Evolutionary conservation across 2,329 filamentous ascomycete species (phyloP).

Genomic region (Dactylellina drechsleri): DNA sequence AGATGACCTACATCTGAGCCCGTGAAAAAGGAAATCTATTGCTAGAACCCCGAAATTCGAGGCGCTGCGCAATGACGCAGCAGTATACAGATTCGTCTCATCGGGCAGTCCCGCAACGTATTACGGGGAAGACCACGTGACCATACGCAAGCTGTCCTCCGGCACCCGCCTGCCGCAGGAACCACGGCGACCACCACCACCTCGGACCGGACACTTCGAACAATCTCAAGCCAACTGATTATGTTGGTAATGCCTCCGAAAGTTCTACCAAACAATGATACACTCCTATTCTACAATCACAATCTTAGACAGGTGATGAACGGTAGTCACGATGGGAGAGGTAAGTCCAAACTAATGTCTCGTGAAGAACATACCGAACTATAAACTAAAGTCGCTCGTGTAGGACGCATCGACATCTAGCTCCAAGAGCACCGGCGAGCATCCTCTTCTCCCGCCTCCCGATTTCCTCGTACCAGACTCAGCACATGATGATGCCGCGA

Average conservation of each 20-base stretch:
- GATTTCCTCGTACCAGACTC: constrained; percentile 48
- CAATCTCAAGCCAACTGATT: constrained; percentile 13
- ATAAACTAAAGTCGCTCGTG: not conserved
- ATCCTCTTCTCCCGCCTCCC: constrained; percentile 42
- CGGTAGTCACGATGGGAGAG: constrained; percentile 28
- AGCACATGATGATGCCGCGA: constrained; percentile 2
- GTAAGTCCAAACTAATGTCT: not conserved
- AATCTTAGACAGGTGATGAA: constrained; percentile 19
- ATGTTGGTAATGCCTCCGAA: constrained; percentile 9
- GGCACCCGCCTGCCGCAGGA: not conserved
- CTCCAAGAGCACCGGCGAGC: constrained; percentile 17
- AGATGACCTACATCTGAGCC: no score
- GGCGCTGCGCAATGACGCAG: no score
- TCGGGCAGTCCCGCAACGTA: not conserved
- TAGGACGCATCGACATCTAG: constrained; percentile 44
- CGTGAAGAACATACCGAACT: not conserved
- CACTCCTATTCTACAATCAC: not conserved
- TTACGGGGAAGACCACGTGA: constrained; percentile 16
- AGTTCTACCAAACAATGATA: constrained; percentile 18
- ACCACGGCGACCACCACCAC: not conserved
- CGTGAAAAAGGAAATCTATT: no score
- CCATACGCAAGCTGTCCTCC: constrained; percentile 27
- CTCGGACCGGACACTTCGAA: not conserved
- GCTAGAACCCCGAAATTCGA: no score
- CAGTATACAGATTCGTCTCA: no score